phyloP scores from a whole-genome alignment of 768 basidiomycete species.

The Neoboletus magnificus region DNA sequence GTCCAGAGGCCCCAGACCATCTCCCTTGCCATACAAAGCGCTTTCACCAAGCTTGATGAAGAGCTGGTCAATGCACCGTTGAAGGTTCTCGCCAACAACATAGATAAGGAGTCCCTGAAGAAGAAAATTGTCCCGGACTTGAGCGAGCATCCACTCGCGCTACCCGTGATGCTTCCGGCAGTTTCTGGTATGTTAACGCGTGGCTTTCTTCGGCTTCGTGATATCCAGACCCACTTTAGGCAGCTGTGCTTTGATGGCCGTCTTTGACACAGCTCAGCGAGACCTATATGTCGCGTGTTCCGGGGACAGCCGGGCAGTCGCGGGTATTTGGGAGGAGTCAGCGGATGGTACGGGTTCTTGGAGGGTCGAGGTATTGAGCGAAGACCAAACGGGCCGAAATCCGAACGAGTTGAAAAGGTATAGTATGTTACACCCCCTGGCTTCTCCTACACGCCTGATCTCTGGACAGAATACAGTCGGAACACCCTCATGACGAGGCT shows the following conservation, averaged over 20 bases:
- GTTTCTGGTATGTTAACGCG: slow-evolving; percentile 53
- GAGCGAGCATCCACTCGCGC: slow-evolving; percentile 65
- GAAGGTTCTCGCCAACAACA: slow-evolving; percentile 57
- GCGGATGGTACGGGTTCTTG: slow-evolving; percentile 68
- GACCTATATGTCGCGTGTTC: slow-evolving; percentile 89
- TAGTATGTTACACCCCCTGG: slow-evolving; percentile 7
- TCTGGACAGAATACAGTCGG: slow-evolving; percentile 60
- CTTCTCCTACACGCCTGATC: slow-evolving; percentile 1
- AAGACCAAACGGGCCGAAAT: slow-evolving; percentile 96
- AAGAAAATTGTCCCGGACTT: slow-evolving; percentile 58
- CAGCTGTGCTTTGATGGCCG: slow-evolving; percentile 85
- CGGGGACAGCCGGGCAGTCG: slow-evolving; percentile 94
- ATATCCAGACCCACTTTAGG: slow-evolving; percentile 42
- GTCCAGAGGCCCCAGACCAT: slow-evolving; percentile 50
- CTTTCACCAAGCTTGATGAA: slow-evolving; percentile 81
- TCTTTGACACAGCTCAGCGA: slow-evolving; percentile 79
- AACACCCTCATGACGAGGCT: slow-evolving; percentile 78
- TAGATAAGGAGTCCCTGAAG: slow-evolving; percentile 50
- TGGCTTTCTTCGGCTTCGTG: not conserved
- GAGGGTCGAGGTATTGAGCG: slow-evolving; percentile 90
- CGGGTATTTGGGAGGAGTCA: slow-evolving; percentile 82
- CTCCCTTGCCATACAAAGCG: slow-evolving; percentile 64
- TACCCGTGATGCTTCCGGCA: slow-evolving; percentile 77
- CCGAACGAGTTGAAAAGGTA: slow-evolving; percentile 81
- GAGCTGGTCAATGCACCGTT: slow-evolving; percentile 80